Base-by-base conservation (phyloP, 306 rosid species). In the Fragaria vesca region DNA sequence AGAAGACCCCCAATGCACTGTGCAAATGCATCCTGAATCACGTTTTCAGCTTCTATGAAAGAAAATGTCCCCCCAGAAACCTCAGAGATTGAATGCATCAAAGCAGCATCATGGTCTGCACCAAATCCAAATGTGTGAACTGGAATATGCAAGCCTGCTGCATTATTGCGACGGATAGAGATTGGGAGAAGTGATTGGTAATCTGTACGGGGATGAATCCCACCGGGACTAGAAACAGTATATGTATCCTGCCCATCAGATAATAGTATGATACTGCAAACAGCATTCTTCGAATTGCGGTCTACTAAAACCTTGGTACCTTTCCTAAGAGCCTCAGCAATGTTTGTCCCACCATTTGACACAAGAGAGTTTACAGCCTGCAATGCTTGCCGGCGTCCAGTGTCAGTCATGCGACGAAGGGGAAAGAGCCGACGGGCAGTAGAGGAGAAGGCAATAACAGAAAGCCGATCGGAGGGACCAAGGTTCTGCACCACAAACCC, bases 11-110 rank as follows among this genome's bases (percentile, higher is more conserved):
- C 99, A 75, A 95, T 89, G 85, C 99, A 95, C 83, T 93, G 99
- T 36, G 99, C 99, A 78, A 95, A 95, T 70, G 97, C 99, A 81
- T 95, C 97, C 85, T 95, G 99, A 77, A 95, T 91, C 75, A 91
- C 95, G 77, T 71, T 75, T 85, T 93, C 99, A 7, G 93, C 83
- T 83, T 95, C 97, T 80, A 95, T 92, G 77, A 91, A 93, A 57
- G 99, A 95, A 87, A 93, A 95, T 67, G 99, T 93, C n/a, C 99
- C 99, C 34, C 97, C 91, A 32, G 99, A 93, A 20, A 72, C 67
- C 82, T 95, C 97, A 20, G 99, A 93, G 74, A 95, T 86, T 34
- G 93, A 78, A 81, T 93, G 97, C 99, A 93, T 91, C 1, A 85
- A 78, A 61, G 79, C 80, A 58, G 99, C 89, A 83, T 95, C 99